Percentiles rank a stretch among this genome's conserved stretches.
Conservation (phyloP, 352 stramenopile species). For the Pythium guiyangense region DNA sequence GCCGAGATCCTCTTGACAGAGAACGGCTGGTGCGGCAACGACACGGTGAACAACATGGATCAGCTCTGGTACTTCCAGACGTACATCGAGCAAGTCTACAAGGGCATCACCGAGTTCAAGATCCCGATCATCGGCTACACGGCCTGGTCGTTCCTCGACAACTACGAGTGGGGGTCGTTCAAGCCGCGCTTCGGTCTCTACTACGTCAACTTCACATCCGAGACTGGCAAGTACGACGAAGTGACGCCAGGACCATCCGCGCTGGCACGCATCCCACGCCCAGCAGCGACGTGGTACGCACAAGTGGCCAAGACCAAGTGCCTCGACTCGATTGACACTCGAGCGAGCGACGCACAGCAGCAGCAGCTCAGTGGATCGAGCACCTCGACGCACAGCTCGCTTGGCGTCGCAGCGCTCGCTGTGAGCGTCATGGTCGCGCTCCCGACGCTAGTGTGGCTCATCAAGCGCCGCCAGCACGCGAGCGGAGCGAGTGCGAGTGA, state of each 20-base stretch:
- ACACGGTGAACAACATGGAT: slow-evolving; percentile 42
- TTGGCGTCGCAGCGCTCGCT: background rate
- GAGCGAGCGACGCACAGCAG: slow-evolving; percentile 10
- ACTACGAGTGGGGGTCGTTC: slow-evolving; percentile 92
- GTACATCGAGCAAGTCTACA: slow-evolving; percentile 56
- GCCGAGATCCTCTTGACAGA: slow-evolving; percentile 44
- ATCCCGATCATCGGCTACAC: too few relatives aligned
- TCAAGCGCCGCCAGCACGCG: background rate
- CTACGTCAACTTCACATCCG: slow-evolving; percentile 44
- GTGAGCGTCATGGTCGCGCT: background rate
- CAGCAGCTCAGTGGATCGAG: background rate
- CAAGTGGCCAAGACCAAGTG: slow-evolving; percentile 57
- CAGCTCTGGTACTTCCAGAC: slow-evolving; percentile 56
- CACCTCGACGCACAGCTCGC: too few relatives aligned
- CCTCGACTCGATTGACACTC: slow-evolving; percentile 29
- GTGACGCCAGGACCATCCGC: slow-evolving; percentile 14
- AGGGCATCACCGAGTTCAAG: too few relatives aligned
- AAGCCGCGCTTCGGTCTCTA: slow-evolving; percentile 49
- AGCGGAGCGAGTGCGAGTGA: background rate
- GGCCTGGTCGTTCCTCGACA: too few relatives aligned
- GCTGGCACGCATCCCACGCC: slow-evolving; percentile 29
- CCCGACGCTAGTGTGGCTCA: background rate
- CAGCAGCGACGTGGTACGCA: slow-evolving; percentile 55
- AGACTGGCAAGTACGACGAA: slow-evolving; percentile 32
- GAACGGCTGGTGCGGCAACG: slow-evolving; percentile 58